phyloP scores from a whole-genome alignment of 768 basidiomycete genomes.

The Trametes coccinea region DNA sequence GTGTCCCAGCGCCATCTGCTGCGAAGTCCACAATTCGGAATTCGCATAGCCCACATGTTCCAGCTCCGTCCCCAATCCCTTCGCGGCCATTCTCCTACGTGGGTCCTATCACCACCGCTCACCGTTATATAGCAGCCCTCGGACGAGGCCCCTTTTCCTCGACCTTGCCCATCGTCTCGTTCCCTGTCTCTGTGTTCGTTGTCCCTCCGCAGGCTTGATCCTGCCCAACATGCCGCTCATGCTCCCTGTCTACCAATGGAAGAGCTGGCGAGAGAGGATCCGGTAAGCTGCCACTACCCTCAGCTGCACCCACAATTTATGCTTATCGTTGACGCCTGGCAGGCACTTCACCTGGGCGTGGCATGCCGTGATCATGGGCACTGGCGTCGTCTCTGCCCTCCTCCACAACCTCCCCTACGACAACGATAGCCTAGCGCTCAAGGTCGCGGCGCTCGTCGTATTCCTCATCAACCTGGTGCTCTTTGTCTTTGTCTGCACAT shows the following conservation, averaged over 20 bases:
- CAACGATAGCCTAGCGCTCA: slow-evolving; percentile 34
- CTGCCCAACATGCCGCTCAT: slow-evolving; percentile 21
- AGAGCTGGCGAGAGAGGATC: slow-evolving; percentile 40
- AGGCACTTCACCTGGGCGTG: slow-evolving; percentile 51
- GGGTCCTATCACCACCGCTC: not conserved
- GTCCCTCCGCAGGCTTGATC: slow-evolving; percentile 1
- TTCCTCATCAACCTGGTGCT: slow-evolving; percentile 43
- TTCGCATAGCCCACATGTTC: slow-evolving; percentile 16
- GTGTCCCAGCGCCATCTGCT: not conserved
- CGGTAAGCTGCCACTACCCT: slow-evolving; percentile 25
- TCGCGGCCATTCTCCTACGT: not conserved
- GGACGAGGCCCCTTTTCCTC: not conserved
- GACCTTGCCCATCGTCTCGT: not conserved
- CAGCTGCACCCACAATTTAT: not conserved
- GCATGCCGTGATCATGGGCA: slow-evolving; percentile 51
- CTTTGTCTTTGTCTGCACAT: slow-evolving; percentile 35
- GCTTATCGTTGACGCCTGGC: not conserved
- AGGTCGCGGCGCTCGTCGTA: slow-evolving; percentile 37
- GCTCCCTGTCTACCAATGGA: slow-evolving; percentile 29
- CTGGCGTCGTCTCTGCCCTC: slow-evolving; percentile 42
- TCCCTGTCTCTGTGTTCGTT: not conserved
- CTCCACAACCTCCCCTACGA: slow-evolving; percentile 47
- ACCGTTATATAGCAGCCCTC: slow-evolving; percentile 6
- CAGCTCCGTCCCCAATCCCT: slow-evolving; percentile 12
- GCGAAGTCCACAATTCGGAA: slow-evolving; percentile 23